A percentile compares a stretch with the other conserved stretches of the same genome.
phyloP scores from a whole-genome alignment of 495 filamentous ascomycete genomes.

The Neurospora cerealis region DNA sequence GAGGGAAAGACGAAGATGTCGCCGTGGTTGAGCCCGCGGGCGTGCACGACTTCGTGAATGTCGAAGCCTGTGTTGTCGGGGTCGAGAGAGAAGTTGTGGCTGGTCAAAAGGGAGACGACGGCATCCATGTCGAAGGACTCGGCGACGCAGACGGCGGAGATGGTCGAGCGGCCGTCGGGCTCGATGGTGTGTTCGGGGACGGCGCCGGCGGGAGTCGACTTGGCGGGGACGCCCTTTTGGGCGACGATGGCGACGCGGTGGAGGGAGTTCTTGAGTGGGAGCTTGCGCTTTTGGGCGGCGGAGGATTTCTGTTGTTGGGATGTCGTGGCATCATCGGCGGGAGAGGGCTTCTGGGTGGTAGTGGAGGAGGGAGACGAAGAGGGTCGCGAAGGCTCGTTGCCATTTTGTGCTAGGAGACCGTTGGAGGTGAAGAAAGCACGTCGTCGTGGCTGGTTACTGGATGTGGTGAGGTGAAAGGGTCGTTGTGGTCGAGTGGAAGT shows the following conservation, averaged over 20 bases:
- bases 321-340: neutral
- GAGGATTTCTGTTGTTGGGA: conserved; percentile 2
- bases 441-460: conserved; percentile 21
- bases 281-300: conserved; percentile 29
- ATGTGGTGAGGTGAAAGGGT: conserved; percentile 6
- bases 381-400: conserved; percentile 7
- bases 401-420: conserved; percentile 22
- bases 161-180: conserved; percentile 37
- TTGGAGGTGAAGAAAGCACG: conserved; percentile 34
- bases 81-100: conserved; percentile 61
- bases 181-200: neutral
- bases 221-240: conserved; percentile 23
- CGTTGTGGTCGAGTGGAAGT: conserved; percentile 20
- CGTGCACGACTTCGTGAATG: conserved; percentile 49
- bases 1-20: conserved; percentile 97
- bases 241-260: conserved; percentile 32
- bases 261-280: conserved; percentile 34
- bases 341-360: neutral
- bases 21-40: conserved; percentile 47
- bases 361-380: neutral
- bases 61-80: conserved; percentile 48
- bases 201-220: conserved; percentile 3
- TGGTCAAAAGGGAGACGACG: conserved; percentile 58
- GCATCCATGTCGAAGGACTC: conserved; percentile 74
- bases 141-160: conserved; percentile 76